Base-by-base conservation (phyloP, 805 yeast species). In the Candida corydali region DNA sequence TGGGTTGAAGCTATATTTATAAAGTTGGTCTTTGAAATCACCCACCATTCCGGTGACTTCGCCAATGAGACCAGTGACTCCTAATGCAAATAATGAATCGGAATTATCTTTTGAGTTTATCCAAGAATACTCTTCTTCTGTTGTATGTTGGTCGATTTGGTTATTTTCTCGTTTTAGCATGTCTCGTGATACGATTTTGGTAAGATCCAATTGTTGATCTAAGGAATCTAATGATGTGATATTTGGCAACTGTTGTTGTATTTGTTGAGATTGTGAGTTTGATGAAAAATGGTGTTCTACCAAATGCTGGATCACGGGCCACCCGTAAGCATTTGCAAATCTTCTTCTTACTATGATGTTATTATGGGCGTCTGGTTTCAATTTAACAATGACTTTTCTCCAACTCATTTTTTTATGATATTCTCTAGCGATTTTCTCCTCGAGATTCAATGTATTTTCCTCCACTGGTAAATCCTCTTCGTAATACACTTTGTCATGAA, bases 321-420 rank as follows among this genome's bases (percentile, higher is more conserved):
- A 87, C 2, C 98, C 98, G 60, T 82, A 89, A 0, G 96, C 93
- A 60, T 91, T 91, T 5, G 94, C 82, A 65, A 86, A 93, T 43
- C 86, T 64, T 46, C 98, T 70, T 44, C 98, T 68, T 1, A 91
- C 98, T 18, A 86, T 71, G 19, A 93, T 88, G 51, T 88, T 91
- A 51, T 91, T 91, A 54, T 91, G 98, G 0, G 98, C 96, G 57
- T 91, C 98, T 0, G 97, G 96, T 45, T 79, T 75, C 44, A 93
- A 62, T 29, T 78, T 78, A 1, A 89, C 96, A 18, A 93, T 61
- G 3, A 93, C 96, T 59, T 91, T 91, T 29, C 97, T 66, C 98
- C 98, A 91, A 11, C 76, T 59, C 82, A 87, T 75, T 8, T 75
- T 78, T 39, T 75, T 70, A 53, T 91, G 98, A 82, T 95, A 93